A percentile compares a stretch with the other conserved stretches of the same genome.
phyloP scores from a whole-genome alignment of 192 early-diverging fungal species.

The Phycomyces nitens region DNA sequence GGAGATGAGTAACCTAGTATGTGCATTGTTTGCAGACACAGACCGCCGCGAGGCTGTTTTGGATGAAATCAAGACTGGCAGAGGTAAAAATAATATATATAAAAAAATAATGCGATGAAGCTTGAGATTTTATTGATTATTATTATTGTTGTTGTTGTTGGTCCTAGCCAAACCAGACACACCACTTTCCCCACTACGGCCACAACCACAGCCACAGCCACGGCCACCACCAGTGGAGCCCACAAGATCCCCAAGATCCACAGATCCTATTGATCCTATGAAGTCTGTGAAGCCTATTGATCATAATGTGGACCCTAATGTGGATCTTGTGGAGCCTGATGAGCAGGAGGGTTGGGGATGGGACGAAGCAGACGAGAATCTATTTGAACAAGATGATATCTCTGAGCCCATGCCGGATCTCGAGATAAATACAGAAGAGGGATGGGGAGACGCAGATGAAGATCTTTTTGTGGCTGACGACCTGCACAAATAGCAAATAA shows the following conservation, averaged over 20 bases:
- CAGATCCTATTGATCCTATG: too few species aligned
- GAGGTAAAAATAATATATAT: background rate
- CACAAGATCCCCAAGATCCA: too few species aligned
- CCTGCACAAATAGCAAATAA: background rate
- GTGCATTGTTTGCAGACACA: constrained; percentile 58
- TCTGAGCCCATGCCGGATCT: background rate
- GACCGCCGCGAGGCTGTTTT: constrained; percentile 43
- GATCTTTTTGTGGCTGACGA: constrained; percentile 13
- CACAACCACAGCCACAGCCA: too few species aligned
- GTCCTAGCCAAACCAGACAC: too few species aligned
- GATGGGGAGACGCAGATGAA: constrained; percentile 25
- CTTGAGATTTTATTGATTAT: background rate
- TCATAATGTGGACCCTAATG: too few species aligned
- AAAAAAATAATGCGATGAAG: background rate
- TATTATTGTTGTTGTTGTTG: too few species aligned
- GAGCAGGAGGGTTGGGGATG: background rate
- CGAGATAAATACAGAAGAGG: constrained; percentile 10
- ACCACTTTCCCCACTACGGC: too few species aligned
- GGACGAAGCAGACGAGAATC: background rate
- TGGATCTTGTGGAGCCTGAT: background rate
- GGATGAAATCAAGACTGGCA: constrained; percentile 39
- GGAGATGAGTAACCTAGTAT: constrained; percentile 47
- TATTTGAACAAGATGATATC: background rate
- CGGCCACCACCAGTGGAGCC: too few species aligned
- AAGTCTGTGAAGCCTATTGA: too few species aligned